These are phyloP conservation scores for Cutaneotrichosporon arboriforme DNA, from an alignment of 1,284 basidiomycete genomes.

Conservation along the genomic window DNA sequence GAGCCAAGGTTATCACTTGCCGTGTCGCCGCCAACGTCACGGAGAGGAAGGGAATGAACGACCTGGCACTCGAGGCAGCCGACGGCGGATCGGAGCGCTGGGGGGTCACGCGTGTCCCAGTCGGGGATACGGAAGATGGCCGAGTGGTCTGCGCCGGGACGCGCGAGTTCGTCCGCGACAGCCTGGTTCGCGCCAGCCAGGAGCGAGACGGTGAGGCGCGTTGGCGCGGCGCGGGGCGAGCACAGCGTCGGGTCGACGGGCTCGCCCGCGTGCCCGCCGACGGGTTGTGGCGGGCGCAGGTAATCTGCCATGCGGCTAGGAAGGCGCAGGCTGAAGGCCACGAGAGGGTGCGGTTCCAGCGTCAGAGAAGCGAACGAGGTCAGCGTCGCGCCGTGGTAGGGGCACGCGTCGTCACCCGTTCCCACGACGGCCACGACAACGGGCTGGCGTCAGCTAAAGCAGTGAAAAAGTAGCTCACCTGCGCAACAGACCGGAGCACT, in stretches of 20 bases:
- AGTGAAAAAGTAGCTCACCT: slow-evolving; percentile 20
- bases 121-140: slow-evolving; percentile 22
- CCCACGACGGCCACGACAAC: slow-evolving; percentile 44
- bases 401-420: neutral
- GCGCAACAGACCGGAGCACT: slow-evolving; percentile 47
- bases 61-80: slow-evolving; percentile 31
- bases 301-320: slow-evolving; percentile 74
- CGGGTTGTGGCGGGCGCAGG: slow-evolving; percentile 47
- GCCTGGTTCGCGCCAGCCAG: slow-evolving; percentile 23
- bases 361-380: slow-evolving; percentile 89
- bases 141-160: slow-evolving; percentile 26
- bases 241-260: neutral
- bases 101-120: slow-evolving; percentile 19
- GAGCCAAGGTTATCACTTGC: slow-evolving; percentile 22
- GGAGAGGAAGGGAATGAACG: slow-evolving; percentile 21
- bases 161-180: slow-evolving; percentile 32
- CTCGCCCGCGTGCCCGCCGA: neutral
- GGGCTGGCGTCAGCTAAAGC: slow-evolving; percentile 33
- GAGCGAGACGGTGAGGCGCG: slow-evolving; percentile 30
- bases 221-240: neutral
- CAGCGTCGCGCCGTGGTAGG: slow-evolving; percentile 75
- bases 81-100: slow-evolving; percentile 18
- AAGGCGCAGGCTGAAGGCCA: slow-evolving; percentile 80
- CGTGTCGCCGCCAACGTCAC: slow-evolving; percentile 15
- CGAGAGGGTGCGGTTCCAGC: slow-evolving; percentile 75